Evolutionary conservation across 371 early-diverging fungal species (phyloP).

Genomic region (Lichtheimia corymbifera): DNA sequence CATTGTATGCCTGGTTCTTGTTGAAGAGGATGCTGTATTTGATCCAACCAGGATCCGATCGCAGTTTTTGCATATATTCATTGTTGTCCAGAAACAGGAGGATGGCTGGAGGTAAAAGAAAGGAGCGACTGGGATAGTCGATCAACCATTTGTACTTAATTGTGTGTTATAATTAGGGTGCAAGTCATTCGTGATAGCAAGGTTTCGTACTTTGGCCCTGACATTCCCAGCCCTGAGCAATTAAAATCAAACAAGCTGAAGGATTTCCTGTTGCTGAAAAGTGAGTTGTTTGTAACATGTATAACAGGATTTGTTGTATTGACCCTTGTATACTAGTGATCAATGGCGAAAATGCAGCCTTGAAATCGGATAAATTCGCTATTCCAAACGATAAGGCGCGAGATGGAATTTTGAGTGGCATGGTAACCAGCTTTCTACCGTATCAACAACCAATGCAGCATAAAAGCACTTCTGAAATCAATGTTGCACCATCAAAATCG

Average conservation of each 20-base stretch:
- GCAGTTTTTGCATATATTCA: slow-evolving; percentile 74
- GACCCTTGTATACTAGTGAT: slow-evolving; percentile 47
- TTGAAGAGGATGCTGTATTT: slow-evolving; percentile 57
- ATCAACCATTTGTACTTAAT: neutral
- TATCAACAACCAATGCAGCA: too few species aligned
- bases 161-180: neutral
- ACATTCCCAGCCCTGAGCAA: neutral
- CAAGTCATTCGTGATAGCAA: slow-evolving; percentile 2
- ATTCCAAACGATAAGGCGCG: slow-evolving; percentile 58
- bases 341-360: slow-evolving; percentile 77
- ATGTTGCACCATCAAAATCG: neutral
- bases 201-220: slow-evolving; percentile 1
- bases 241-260: neutral
- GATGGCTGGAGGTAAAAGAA: slow-evolving; percentile 38
- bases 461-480: neutral
- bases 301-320: neutral
- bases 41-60: slow-evolving; percentile 65
- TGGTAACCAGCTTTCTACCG: neutral
- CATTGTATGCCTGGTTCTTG: slow-evolving; percentile 71
- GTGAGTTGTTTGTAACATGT: neutral
- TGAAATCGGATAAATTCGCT: slow-evolving; percentile 65
- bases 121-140: neutral
- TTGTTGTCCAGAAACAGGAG: slow-evolving; percentile 56
- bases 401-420: slow-evolving; percentile 33
- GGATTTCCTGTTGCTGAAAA: slow-evolving; percentile 6